Conservation (phyloP, 83 land plant species). For the Picea mariana region DNA sequence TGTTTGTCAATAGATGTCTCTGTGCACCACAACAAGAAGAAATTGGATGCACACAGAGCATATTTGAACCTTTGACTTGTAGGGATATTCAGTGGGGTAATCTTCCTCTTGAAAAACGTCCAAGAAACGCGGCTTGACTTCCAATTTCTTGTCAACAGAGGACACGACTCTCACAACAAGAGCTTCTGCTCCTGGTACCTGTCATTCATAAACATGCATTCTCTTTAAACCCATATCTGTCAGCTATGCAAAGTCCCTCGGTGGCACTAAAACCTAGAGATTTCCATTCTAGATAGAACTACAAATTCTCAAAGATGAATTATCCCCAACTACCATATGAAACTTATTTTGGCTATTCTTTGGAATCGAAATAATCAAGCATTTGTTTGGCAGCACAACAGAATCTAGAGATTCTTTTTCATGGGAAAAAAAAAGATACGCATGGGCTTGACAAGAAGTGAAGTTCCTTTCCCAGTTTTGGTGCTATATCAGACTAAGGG, state of each 20-base stretch:
- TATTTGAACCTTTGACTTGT: conserved; percentile 84
- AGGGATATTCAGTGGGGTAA: conserved; percentile 91
- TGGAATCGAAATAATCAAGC: neutral
- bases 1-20: neutral
- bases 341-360: neutral
- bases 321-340: neutral
- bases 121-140: conserved; percentile 92
- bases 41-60: neutral
- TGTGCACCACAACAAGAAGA: neutral
- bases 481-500: neutral
- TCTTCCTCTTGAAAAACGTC: conserved; percentile 96
- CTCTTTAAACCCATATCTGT: neutral
- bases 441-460: neutral
- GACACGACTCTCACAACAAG: conserved; percentile 97
- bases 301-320: neutral
- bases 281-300: neutral
- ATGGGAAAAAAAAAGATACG: neutral
- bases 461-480: neutral
- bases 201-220: conserved; percentile 6
- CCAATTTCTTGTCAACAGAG: conserved; percentile 97
- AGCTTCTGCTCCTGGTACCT: conserved; percentile 93
- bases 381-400: neutral
- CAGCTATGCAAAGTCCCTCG: neutral
- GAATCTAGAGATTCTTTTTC: neutral
- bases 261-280: neutral